Base-by-base conservation (phyloP, 2,329 filamentous ascomycete species). In the Pseudovirgaria hyperparasitica region DNA sequence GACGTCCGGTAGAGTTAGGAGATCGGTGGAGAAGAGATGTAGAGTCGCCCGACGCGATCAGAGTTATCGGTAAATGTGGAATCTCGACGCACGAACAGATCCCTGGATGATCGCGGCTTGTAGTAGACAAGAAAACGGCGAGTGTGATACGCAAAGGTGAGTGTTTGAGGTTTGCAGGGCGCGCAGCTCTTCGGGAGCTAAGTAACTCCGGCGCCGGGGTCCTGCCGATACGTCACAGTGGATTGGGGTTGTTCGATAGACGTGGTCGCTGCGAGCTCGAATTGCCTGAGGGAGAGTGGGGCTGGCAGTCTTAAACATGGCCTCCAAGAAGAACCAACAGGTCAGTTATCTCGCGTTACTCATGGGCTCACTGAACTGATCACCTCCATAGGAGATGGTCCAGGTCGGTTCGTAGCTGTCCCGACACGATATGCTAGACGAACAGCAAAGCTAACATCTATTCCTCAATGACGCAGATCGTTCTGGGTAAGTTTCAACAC, bases 371-470 rank as follows among this genome's bases (percentile, higher is more conserved):
- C 27, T 35, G 36, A 47, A 50, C 33, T 51, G 35, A 30, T 32
- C 3, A 12, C 9, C 11, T 22, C 17, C 26, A 5, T 65, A 96
- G 84, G 90, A 98, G 70, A 98, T 98, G 90, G 82, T 94, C 44
- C 87, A 98, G 79, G 86, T 98, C 66, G 87, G 90, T 96, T 77
- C 69, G 76, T 79, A 52, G 38, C 43, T 43, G 39, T 41, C 36
- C 33, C 27, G 22, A 33, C 27, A 20, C 38, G 37, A 33, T 36
- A 38, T 35, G 44, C 42, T 42, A 37, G 25, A 32, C 40, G 41
- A 36, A 27, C 26, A 34, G 37, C 37, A 37, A 36, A 49, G 53
- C 56, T 60, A 54, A 60, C 46, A 27, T 22, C 33, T 40, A 35
- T 36, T 34, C 36, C 34, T 32, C 28, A 35, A 33, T 31, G 32